Evolutionary conservation across 1,284 basidiomycete genomes (phyloP).

Genomic region (Ustilago curta): DNA sequence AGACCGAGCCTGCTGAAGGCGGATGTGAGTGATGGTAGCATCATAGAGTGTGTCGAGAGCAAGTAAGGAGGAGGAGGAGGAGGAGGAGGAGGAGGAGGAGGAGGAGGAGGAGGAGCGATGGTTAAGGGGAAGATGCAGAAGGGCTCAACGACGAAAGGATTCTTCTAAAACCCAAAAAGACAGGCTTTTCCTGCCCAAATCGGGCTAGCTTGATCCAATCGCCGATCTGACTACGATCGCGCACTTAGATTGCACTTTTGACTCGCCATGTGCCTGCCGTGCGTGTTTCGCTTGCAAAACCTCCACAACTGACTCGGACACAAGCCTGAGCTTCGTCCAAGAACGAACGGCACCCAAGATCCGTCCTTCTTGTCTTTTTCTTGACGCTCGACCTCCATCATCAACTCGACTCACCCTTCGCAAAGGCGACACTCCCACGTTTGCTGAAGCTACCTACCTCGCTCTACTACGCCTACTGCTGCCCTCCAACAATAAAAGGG

Average conservation of each 20-base stretch:
- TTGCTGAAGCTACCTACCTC: no score
- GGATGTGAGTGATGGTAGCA: conserved; percentile 38
- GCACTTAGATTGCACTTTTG: not conserved
- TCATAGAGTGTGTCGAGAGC: not conserved
- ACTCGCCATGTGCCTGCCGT: not conserved
- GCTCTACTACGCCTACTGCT: not conserved
- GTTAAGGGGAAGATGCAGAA: conserved; percentile 8
- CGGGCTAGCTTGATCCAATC: not conserved
- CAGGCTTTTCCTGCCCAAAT: not conserved
- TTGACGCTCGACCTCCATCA: not conserved
- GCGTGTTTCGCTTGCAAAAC: conserved; percentile 3
- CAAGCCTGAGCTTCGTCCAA: not conserved
- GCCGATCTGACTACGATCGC: conserved; percentile 7
- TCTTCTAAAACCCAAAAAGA: conserved; percentile 28
- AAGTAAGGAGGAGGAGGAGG: not conserved
- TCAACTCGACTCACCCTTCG: no score
- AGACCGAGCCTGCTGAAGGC: conserved; percentile 29
- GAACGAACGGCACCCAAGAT: conserved; percentile 4
- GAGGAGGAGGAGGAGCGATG: not conserved
- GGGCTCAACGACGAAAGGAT: conserved; percentile 10
- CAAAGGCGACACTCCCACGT: no score
- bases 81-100: not conserved
- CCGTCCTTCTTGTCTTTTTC: not conserved
- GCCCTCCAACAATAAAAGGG: not conserved
- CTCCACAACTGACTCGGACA: conserved; percentile 6